Conservation (phyloP, 2,329 filamentous ascomycete genomes). For the Fusarium poae region DNA sequence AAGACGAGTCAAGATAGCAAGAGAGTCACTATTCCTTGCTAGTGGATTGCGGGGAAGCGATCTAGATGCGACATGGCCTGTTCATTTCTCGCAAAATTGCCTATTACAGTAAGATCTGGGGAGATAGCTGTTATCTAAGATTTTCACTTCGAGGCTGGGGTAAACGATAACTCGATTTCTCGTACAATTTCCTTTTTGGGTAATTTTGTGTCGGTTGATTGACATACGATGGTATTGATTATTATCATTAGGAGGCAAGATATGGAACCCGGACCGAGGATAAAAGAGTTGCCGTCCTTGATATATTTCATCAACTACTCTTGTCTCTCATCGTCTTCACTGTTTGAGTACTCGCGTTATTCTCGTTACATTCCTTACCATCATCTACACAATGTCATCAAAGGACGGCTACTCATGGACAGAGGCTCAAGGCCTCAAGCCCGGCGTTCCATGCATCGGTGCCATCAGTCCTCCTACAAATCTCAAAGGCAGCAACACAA, state of each 20-base stretch:
- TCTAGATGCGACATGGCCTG: constrained; percentile 4
- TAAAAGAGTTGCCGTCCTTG: constrained; percentile 30
- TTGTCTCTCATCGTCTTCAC: neutral
- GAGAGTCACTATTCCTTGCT: neutral
- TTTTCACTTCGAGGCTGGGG: neutral
- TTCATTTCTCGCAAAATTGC: neutral
- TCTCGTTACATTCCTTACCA: neutral
- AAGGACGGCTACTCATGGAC: constrained; percentile 53
- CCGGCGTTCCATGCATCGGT: constrained; percentile 51
- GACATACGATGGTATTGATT: neutral
- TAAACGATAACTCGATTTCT: neutral
- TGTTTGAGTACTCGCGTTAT: neutral
- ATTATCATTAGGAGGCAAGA: neutral
- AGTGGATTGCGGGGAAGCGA: constrained; percentile 12
- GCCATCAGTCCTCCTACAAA: constrained; percentile 49
- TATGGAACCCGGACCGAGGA: constrained; percentile 23
- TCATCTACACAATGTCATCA: constrained; percentile 43
- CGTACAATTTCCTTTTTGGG: constrained; percentile 7
- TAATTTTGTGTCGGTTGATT: neutral
- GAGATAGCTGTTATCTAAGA: constrained; percentile 1
- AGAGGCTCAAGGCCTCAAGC: constrained; percentile 45
- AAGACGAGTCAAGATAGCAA: neutral
- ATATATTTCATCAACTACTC: neutral
- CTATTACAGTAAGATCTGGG: neutral
- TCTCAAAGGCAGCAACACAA: constrained; percentile 10